Percentiles rank a stretch among this genome's conserved stretches.
Evolutionary conservation across 371 early-diverging fungal genomes (phyloP).

Genomic region (Rhizomucor pusillus): DNA sequence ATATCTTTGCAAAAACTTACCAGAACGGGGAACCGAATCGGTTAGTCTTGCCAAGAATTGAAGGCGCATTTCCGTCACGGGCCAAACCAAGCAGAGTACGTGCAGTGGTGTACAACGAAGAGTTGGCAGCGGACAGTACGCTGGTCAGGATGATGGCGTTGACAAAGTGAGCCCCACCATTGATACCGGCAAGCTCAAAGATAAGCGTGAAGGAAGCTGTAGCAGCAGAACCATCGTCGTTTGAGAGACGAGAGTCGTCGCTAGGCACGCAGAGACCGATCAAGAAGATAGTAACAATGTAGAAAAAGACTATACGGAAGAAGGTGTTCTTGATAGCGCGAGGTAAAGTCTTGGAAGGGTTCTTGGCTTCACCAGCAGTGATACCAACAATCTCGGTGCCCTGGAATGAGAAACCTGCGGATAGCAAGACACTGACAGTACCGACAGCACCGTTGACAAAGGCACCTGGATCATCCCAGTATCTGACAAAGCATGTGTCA

Average conservation of each 20-base stretch:
- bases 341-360: slow-evolving; percentile 66
- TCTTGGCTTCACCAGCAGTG: slow-evolving; percentile 62
- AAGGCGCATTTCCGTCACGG: slow-evolving; percentile 59
- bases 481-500: slow-evolving; percentile 15
- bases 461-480: slow-evolving; percentile 74
- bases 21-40: slow-evolving; percentile 53
- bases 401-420: slow-evolving; percentile 84
- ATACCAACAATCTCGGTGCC: slow-evolving; percentile 75
- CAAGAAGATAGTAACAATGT: slow-evolving; percentile 66
- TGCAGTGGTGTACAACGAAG: slow-evolving; percentile 61
- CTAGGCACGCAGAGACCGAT: slow-evolving; percentile 61
- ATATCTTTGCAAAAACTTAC: slow-evolving; percentile 6
- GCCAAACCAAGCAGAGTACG: slow-evolving; percentile 61
- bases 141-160: slow-evolving; percentile 71
- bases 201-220: slow-evolving; percentile 68
- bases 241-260: slow-evolving; percentile 48
- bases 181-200: slow-evolving; percentile 61
- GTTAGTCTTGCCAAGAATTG: slow-evolving; percentile 39
- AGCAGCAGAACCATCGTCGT: slow-evolving; percentile 27
- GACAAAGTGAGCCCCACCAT: slow-evolving; percentile 62
- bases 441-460: slow-evolving; percentile 73
- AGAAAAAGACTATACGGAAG: slow-evolving; percentile 73
- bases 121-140: slow-evolving; percentile 68
- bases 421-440: slow-evolving; percentile 63
- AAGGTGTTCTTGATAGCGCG: slow-evolving; percentile 67